phyloP scores from a whole-genome alignment of 2,329 filamentous ascomycete species.

The Rhynchosporium graminicola region DNA sequence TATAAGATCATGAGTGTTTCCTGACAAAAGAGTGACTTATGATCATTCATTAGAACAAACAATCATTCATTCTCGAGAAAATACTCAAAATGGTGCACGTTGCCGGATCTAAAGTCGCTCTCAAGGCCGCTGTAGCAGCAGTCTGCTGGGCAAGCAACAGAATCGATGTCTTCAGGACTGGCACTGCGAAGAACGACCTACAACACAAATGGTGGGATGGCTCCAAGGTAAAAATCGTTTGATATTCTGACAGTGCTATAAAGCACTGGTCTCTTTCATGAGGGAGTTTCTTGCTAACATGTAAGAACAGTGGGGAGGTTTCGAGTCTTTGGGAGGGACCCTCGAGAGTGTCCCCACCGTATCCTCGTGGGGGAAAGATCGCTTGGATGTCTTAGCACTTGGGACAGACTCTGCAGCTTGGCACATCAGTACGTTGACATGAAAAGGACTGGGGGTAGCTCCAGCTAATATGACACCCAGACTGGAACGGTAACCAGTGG shows the following conservation, averaged over 20 bases:
- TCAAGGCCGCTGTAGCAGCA: conserved; percentile 22
- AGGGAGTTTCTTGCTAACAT: neutral
- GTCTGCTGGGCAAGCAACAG: conserved; percentile 19
- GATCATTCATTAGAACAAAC: neutral
- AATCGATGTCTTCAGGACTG: conserved; percentile 21
- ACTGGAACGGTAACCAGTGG: conserved; percentile 21
- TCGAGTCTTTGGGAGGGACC: conserved; percentile 22
- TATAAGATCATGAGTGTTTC: too few species aligned
- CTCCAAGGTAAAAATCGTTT: neutral
- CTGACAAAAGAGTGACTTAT: neutral
- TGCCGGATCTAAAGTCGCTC: conserved; percentile 1
- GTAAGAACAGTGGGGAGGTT: conserved; percentile 16
- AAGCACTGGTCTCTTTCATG: neutral
- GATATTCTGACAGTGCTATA: neutral
- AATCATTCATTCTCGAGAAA: neutral
- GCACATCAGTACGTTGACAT: conserved; percentile 17
- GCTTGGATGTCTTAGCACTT: conserved; percentile 20
- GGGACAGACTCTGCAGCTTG: conserved; percentile 20
- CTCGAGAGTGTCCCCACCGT: conserved; percentile 19
- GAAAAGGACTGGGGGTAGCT: too few species aligned
- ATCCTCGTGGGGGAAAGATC: conserved; percentile 18
- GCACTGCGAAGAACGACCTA: conserved; percentile 10
- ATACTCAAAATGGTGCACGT: conserved; percentile 1
- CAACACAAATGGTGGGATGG: conserved; percentile 22
- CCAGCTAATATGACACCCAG: neutral